phyloP scores from a whole-genome alignment of 2,329 filamentous ascomycete genomes.

The Colletotrichum chrysophilum region DNA sequence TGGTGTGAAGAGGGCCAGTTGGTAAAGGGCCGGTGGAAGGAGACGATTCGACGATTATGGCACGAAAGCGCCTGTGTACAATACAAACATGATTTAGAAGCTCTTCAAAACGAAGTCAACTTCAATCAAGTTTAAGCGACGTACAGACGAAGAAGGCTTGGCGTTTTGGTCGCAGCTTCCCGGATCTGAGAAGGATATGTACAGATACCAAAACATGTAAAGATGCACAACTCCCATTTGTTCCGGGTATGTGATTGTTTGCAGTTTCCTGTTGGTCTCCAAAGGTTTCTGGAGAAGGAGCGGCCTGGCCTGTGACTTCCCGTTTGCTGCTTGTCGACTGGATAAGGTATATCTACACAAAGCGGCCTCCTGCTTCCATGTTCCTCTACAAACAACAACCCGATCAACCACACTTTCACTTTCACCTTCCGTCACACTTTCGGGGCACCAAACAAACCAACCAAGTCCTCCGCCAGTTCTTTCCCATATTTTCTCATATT shows the following conservation, averaged over 20 bases:
- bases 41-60: background rate
- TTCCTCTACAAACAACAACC: background rate
- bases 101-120: background rate
- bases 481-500: too few species aligned
- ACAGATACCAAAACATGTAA: background rate
- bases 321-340: background rate
- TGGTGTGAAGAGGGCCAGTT: constrained; percentile 94
- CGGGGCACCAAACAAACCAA: background rate
- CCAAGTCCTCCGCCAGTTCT: background rate
- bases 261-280: background rate
- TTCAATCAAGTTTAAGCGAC: background rate
- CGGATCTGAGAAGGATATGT: background rate
- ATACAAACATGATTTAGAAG: background rate
- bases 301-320: fast-evolving
- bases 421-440: background rate
- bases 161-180: constrained; percentile 6
- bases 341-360: background rate
- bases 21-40: constrained; percentile 62
- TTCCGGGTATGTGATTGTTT: background rate
- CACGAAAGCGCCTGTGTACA: background rate
- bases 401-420: fast-evolving
- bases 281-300: background rate
- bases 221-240: constrained; percentile 2
- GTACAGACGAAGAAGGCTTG: background rate
- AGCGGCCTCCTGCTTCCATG: background rate